Evolutionary conservation across 805 yeast genomes (phyloP).

Genomic region (Metschnikowia sp.): DNA sequence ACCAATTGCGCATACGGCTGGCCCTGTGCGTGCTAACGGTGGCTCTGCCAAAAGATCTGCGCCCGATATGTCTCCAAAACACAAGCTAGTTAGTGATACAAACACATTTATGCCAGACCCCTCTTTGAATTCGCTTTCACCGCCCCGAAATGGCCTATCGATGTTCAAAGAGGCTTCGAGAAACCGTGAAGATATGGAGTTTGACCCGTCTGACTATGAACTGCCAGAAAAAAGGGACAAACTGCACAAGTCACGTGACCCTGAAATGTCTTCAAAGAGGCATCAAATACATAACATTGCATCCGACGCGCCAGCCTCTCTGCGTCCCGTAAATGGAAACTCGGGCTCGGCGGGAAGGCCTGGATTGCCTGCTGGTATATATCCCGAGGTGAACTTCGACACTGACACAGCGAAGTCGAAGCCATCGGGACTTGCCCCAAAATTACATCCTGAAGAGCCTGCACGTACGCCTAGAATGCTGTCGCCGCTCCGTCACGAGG

Average conservation of each 20-base stretch:
- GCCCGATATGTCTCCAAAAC: constrained; percentile 8
- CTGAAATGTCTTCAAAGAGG: not conserved
- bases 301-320: too few relatives aligned
- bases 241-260: not conserved
- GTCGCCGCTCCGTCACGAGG: constrained; percentile 16
- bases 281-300: too few relatives aligned
- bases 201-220: constrained; percentile 24
- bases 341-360: too few relatives aligned
- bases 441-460: not conserved
- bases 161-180: not conserved
- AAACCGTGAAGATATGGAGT: constrained; percentile 19
- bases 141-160: not conserved
- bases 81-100: constrained; percentile 23
- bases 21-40: too few relatives aligned
- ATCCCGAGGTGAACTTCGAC: too few relatives aligned
- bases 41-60: not conserved
- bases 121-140: not conserved
- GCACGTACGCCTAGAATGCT: constrained; percentile 11
- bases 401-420: too few relatives aligned
- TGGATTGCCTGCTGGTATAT: not conserved
- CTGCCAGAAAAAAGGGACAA: constrained; percentile 9
- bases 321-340: too few relatives aligned
- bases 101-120: constrained; percentile 22
- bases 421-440: too few relatives aligned
- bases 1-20: not conserved